These are phyloP conservation scores for Phaeosphaeriaceae sp. DNA, from an alignment of 2,329 filamentous ascomycete species.

Conservation along the genomic window DNA sequence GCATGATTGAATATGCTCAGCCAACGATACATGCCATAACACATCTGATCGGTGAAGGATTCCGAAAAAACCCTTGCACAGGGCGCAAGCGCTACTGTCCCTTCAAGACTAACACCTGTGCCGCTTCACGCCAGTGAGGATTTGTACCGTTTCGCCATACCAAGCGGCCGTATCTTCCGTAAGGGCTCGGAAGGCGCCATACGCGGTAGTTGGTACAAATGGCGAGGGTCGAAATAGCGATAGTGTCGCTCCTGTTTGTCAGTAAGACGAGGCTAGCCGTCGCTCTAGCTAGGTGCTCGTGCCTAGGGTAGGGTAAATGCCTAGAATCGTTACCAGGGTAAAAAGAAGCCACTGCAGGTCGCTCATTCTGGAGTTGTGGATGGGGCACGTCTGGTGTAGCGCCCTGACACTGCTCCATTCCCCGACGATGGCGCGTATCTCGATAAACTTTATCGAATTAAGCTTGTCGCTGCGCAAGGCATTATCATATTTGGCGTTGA, in stretches of 20 bases:
- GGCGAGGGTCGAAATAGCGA: constrained; percentile 5
- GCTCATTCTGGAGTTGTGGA: constrained; percentile 12
- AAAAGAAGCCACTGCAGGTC: constrained; percentile 12
- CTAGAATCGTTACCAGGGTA: constrained; percentile 7
- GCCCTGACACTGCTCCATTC: constrained; percentile 15
- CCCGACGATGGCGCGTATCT: constrained; percentile 14
- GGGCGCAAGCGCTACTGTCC: constrained; percentile 19
- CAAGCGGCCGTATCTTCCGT: constrained; percentile 4
- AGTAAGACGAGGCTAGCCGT: neutral
- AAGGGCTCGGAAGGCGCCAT: constrained; percentile 4
- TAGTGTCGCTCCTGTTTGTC: constrained; percentile 5
- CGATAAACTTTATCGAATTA: neutral
- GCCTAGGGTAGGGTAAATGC: constrained; percentile 10
- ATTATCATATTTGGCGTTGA: neutral
- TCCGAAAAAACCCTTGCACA: constrained; percentile 14
- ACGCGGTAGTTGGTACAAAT: constrained; percentile 1
- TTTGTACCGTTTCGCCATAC: neutral
- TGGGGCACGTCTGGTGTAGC: constrained; percentile 7
- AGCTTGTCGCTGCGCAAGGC: neutral
- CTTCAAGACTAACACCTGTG: constrained; percentile 10
- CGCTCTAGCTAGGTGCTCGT: constrained; percentile 12
- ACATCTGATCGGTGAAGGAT: constrained; percentile 17
- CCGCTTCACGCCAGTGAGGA: constrained; percentile 7
- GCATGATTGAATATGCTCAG: constrained; percentile 10
- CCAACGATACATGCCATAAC: constrained; percentile 14